These are phyloP conservation scores for Aspergillus puulaauensis DNA, from an alignment of 2,329 filamentous ascomycete genomes.

Conservation along the genomic window DNA sequence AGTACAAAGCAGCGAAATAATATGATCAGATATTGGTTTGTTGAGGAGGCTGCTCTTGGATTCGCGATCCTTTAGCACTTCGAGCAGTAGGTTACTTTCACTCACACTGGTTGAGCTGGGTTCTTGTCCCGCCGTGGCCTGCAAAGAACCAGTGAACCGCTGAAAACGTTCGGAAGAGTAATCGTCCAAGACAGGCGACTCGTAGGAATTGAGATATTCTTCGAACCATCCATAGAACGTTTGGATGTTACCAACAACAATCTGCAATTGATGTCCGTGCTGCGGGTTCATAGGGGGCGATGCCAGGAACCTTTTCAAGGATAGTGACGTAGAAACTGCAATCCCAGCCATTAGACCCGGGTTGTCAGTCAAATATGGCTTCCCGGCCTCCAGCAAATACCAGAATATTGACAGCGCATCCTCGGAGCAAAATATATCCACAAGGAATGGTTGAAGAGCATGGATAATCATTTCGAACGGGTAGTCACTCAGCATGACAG, in stretches of 20 bases:
- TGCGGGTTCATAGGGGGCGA: constrained; percentile 76
- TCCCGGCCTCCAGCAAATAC: constrained; percentile 74
- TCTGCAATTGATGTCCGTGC: constrained; percentile 77
- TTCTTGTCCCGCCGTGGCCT: constrained; percentile 64
- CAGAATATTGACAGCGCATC: constrained; percentile 84
- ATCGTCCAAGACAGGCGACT: constrained; percentile 51
- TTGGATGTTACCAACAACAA: constrained; percentile 73
- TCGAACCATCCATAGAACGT: constrained; percentile 78
- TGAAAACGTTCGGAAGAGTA: constrained; percentile 59
- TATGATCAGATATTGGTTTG: constrained; percentile 58
- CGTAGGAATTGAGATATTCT: constrained; percentile 64
- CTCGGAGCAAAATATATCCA: constrained; percentile 82
- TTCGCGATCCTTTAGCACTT: constrained; percentile 72
- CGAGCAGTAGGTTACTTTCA: constrained; percentile 78
- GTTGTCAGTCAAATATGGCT: constrained; percentile 60
- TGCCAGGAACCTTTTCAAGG: constrained; percentile 72
- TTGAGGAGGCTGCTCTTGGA: constrained; percentile 65
- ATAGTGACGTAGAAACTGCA: constrained; percentile 74
- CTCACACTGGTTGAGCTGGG: constrained; percentile 68
- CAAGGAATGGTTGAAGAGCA: constrained; percentile 73
- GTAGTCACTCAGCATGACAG: constrained; percentile 72
- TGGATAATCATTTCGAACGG: constrained; percentile 88
- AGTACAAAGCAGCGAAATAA: constrained; percentile 60
- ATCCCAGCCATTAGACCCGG: constrained; percentile 81
- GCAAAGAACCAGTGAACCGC: constrained; percentile 68